Conservation (phyloP, 75 land plant species). For the Sequoia sempervirens region DNA sequence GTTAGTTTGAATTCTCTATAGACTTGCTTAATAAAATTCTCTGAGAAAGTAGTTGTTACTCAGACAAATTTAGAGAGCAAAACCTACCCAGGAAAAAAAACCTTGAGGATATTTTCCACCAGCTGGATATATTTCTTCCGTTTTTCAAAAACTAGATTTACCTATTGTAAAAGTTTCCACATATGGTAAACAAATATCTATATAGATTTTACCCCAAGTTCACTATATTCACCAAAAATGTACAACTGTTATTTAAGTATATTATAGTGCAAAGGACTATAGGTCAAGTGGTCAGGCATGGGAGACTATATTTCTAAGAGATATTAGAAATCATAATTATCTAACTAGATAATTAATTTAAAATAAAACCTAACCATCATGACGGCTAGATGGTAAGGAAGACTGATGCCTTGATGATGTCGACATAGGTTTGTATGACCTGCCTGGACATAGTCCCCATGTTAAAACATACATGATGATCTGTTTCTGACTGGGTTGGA, state of each 20-base stretch:
- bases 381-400: neutral
- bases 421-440: neutral
- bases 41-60: no score
- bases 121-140: neutral
- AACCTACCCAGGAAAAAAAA: neutral
- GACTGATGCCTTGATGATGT: neutral
- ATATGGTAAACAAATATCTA: neutral
- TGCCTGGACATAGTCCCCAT: neutral
- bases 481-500: neutral
- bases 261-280: neutral
- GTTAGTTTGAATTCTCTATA: no score
- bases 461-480: neutral
- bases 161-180: neutral
- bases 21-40: no score
- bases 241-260: neutral
- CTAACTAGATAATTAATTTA: no score
- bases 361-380: no score
- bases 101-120: neutral
- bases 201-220: neutral
- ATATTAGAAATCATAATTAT: no score
- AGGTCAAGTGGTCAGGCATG: neutral
- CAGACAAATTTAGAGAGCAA: neutral
- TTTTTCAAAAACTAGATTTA: neutral
- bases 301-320: neutral
- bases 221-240: neutral